Percentiles rank a stretch among this genome's conserved stretches.
These are phyloP conservation scores for Microbotryum violaceum DNA, from an alignment of 1,284 basidiomycete species.

Conservation along the genomic window DNA sequence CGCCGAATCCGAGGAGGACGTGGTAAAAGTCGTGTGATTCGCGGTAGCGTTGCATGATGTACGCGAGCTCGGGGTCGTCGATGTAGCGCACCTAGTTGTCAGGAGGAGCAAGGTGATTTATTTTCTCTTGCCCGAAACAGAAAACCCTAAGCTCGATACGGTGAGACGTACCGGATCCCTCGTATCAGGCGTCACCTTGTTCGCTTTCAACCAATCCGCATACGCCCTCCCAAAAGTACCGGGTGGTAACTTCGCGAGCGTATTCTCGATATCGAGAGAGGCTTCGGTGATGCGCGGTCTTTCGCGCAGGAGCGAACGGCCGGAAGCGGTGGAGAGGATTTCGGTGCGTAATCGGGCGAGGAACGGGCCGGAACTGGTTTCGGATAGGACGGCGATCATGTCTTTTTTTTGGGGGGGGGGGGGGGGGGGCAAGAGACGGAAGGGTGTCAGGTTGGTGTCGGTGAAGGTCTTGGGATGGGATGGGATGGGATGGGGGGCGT, in stretches of 20 bases:
- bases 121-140: conserved; percentile 8
- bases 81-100: conserved; percentile 73
- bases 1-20: conserved; percentile 75
- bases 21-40: conserved; percentile 98
- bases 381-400: conserved; percentile 85
- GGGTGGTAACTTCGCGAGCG: conserved; percentile 59
- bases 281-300: conserved; percentile 71
- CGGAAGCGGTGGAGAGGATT: conserved; percentile 62
- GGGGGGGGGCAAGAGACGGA: no score
- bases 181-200: conserved; percentile 91
- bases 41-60: conserved; percentile 95
- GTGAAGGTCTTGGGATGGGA: neutral
- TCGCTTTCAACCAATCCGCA: conserved; percentile 80
- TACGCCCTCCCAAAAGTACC: conserved; percentile 84
- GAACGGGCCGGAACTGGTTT: conserved; percentile 76
- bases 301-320: conserved; percentile 53
- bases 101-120: conserved; percentile 2
- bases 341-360: conserved; percentile 68
- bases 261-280: conserved; percentile 62
- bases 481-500: conserved; percentile 39
- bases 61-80: conserved; percentile 83
- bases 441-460: no score
- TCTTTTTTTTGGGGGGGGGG: conserved; percentile 49
- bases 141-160: no score
- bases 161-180: conserved; percentile 63